Evolutionary conservation across 345 rosid genomes (phyloP), one percentile per base, ranked within the genome.

Genomic region (Carallia pectinifolia): DNA sequence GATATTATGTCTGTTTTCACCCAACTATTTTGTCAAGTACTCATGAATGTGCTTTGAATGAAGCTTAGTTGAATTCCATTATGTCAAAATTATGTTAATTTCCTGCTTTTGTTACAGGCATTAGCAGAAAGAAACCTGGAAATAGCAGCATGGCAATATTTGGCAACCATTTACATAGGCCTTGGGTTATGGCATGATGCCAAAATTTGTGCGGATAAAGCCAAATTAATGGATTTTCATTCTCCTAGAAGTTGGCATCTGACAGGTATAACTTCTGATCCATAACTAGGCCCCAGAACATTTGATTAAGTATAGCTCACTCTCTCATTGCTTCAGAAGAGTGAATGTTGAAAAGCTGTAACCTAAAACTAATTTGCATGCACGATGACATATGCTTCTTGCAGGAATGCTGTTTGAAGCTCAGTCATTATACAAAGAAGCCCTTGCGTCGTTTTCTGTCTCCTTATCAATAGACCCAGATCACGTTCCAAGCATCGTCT

Each of bases 201-300:
- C 58, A 81, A 87, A 79, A 80, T 86, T 62, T 95, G 98, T 68
- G 58, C 87, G 27, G 84, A 83, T 68, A 92, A 86, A 83, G 91
- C 97, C 64, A 89, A 82, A 83, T 80, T 88, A 30, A 81, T 89
- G 55, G 72, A 80, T 60, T 68, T 83, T 64, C 80, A 75, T 82
- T 95, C 90, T 75, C 89, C 99, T 13, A 78, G 79, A 77, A 83
- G 88, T 77, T 95, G 97, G 96, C 91, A 88, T 74, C 60, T 83
- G 17, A 82, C 95, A 65, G 99, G 98, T 92, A 70, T 37, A 34
- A 58, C 39, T 66, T 36, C 62, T 15, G 15, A 36, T 59, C 59
- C 36, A 19, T 67, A 40, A 40, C 19, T 34, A 70, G 31, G 58
- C 55, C 64, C 7, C 29, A 47, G 52, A 13, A 27, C 44, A 27